phyloP scores from a whole-genome alignment of 805 yeast species.

The Candida qinlingensis region DNA sequence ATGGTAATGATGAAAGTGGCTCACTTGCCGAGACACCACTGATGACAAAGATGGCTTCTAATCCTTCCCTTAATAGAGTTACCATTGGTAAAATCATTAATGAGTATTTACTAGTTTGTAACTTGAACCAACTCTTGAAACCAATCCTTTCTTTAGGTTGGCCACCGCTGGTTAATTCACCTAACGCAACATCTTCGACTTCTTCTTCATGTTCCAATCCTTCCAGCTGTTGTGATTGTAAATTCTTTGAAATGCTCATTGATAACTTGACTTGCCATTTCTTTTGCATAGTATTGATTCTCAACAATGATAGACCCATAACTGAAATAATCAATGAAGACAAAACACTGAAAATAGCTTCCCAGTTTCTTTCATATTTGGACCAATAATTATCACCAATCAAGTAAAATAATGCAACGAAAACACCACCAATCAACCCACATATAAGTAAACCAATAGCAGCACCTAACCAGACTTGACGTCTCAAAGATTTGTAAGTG shows the following conservation, averaged over 20 bases:
- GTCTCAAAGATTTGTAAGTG: slow-evolving; percentile 40
- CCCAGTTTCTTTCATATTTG: slow-evolving; percentile 84
- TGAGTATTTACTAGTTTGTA: slow-evolving; percentile 49
- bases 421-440: slow-evolving; percentile 63
- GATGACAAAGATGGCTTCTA: slow-evolving; percentile 86
- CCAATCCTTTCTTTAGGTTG: neutral
- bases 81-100: slow-evolving; percentile 75
- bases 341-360: slow-evolving; percentile 73
- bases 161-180: slow-evolving; percentile 9
- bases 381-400: slow-evolving; percentile 86
- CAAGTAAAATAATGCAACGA: slow-evolving; percentile 68
- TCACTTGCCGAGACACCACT: slow-evolving; percentile 84
- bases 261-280: slow-evolving; percentile 76
- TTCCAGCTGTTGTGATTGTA: slow-evolving; percentile 13
- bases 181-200: slow-evolving; percentile 10
- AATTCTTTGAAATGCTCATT: slow-evolving; percentile 45
- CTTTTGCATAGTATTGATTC: slow-evolving; percentile 76
- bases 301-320: slow-evolving; percentile 80
- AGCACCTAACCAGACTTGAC: slow-evolving; percentile 86
- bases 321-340: slow-evolving; percentile 76
- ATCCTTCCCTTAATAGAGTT: slow-evolving; percentile 84
- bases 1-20: slow-evolving; percentile 58
- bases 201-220: slow-evolving; percentile 13
- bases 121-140: slow-evolving; percentile 12
- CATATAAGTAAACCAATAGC: slow-evolving; percentile 65